phyloP scores from a whole-genome alignment of 2,329 filamentous ascomycete species.

The Aspergillus fumigatus region DNA sequence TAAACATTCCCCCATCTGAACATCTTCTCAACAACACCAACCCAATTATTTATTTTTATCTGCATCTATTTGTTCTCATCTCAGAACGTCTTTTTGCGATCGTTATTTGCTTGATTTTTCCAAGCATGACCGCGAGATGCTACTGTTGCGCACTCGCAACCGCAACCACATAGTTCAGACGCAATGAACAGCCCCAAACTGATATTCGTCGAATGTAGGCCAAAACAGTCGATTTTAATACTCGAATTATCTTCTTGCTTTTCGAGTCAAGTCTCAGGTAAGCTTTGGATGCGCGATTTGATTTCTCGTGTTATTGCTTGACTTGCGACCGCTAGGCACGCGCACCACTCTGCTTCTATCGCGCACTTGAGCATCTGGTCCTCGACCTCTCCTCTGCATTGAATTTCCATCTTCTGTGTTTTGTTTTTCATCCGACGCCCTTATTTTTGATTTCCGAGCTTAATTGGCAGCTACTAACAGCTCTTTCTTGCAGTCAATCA shows the following conservation, averaged over 20 bases:
- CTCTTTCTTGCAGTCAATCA: constrained; percentile 11
- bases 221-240: constrained; percentile 8
- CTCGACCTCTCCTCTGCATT: constrained; percentile 2
- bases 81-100: constrained; percentile 11
- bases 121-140: constrained; percentile 19
- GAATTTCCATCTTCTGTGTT: constrained; percentile 3
- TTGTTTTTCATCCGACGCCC: background rate
- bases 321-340: constrained; percentile 22
- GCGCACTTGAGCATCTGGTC: constrained; percentile 7
- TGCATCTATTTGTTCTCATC: constrained; percentile 10
- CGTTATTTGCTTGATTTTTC: constrained; percentile 19
- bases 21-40: constrained; percentile 25
- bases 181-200: constrained; percentile 6
- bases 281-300: constrained; percentile 15
- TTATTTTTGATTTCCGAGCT: background rate
- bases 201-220: constrained; percentile 10
- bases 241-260: constrained; percentile 7
- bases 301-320: constrained; percentile 13
- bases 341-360: constrained; percentile 10
- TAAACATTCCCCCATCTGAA: constrained; percentile 22
- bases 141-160: constrained; percentile 19
- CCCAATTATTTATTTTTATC: constrained; percentile 19
- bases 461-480: constrained; percentile 7
- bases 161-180: constrained; percentile 18
- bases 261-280: constrained; percentile 12